Evolutionary conservation across 768 basidiomycete species (phyloP).

Genomic region (Termitomyces sp.): DNA sequence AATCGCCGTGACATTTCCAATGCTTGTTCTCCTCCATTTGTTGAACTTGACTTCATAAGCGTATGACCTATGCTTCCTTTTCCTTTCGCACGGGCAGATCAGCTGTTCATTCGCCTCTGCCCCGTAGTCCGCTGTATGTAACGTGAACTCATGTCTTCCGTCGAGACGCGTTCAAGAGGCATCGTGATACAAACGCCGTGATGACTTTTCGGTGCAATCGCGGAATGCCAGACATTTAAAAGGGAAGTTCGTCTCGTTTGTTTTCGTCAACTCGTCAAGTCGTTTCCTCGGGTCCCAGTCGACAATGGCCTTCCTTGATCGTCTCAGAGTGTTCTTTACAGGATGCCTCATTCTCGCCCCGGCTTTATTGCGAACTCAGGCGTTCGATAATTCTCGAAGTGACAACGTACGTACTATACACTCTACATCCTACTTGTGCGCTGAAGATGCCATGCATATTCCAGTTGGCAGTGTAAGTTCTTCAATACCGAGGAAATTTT

Average conservation of each 20-base stretch:
- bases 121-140: neutral
- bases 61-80: conserved; percentile 2
- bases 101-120: neutral
- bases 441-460: neutral
- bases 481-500: neutral
- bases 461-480: conserved; percentile 53
- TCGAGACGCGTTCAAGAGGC: neutral
- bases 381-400: conserved; percentile 29
- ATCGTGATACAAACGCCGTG: conserved; percentile 3
- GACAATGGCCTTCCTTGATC: conserved; percentile 8
- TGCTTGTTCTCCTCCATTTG: neutral
- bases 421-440: neutral
- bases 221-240: conserved; percentile 3
- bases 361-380: conserved; percentile 10
- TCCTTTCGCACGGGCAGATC: conserved; percentile 6
- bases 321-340: neutral
- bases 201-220: neutral
- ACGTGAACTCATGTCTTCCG: conserved; percentile 1
- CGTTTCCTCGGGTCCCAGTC: neutral
- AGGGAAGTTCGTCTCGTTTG: neutral
- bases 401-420: conserved; percentile 30
- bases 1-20: neutral
- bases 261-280: neutral
- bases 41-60: neutral
- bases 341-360: conserved; percentile 6